These are phyloP conservation scores for Solanum rostratum DNA, from an alignment of 257 asterid genomes.

Conservation along the genomic window DNA sequence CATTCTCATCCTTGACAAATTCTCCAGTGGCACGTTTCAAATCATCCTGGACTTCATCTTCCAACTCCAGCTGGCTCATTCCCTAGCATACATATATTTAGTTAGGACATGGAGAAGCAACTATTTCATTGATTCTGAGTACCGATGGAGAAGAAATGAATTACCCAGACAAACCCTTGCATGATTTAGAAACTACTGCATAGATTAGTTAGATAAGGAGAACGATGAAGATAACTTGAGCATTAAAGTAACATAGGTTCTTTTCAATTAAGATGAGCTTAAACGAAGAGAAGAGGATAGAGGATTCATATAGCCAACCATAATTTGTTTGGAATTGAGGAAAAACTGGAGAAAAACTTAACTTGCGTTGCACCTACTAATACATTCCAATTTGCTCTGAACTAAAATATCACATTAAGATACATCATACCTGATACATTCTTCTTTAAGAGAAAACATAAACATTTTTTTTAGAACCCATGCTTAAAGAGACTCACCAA, in stretches of 20 bases:
- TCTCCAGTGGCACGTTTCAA: conserved; percentile 94
- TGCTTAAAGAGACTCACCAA: not conserved
- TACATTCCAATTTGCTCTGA: not conserved
- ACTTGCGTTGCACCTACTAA: too few species aligned
- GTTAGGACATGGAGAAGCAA: not conserved
- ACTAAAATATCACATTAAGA: not conserved
- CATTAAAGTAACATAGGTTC: not conserved
- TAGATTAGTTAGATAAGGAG: not conserved
- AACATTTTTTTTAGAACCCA: not conserved
- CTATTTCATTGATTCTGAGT: not conserved
- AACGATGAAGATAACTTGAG: not conserved
- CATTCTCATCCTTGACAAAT: conserved; percentile 70
- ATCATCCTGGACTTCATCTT: conserved; percentile 90
- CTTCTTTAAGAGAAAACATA: not conserved
- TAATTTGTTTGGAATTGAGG: not conserved
- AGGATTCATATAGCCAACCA: not conserved
- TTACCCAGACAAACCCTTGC: not conserved
- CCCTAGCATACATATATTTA: conserved; percentile 37
- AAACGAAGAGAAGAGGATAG: not conserved
- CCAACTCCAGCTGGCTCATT: conserved; percentile 93
- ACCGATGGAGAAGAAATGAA: not conserved
- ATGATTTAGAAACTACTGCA: not conserved
- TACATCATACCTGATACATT: not conserved
- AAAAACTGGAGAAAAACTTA: too few species aligned
- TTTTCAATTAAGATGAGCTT: not conserved